Evolutionary conservation across 495 filamentous ascomycete genomes (phyloP).

Genomic region (Tetracladium marchalianum): DNA sequence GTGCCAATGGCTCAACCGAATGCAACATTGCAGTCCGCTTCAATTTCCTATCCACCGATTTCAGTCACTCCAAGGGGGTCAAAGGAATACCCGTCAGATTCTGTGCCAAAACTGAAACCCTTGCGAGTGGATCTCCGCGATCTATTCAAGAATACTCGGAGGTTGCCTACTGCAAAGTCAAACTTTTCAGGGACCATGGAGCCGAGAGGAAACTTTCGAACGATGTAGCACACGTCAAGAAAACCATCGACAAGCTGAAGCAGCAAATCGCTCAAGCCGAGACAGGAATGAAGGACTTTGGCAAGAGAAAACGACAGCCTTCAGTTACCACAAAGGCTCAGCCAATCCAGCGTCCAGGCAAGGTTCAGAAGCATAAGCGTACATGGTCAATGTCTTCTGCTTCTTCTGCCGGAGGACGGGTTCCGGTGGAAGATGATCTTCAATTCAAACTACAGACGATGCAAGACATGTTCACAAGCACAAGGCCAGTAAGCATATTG

Average conservation of each 20-base stretch:
- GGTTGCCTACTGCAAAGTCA: conserved; percentile 89
- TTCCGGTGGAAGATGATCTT: conserved; percentile 77
- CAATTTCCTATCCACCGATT: conserved; percentile 97
- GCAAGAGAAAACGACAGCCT: conserved; percentile 73
- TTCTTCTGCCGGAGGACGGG: conserved; percentile 53
- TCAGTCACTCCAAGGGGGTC: conserved; percentile 95
- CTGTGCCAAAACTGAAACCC: conserved; percentile 76
- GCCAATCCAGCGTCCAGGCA: conserved; percentile 52
- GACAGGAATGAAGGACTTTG: conserved; percentile 76
- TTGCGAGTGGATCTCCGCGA: conserved; percentile 34
- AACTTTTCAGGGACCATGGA: conserved; percentile 92
- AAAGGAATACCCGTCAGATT: conserved; percentile 91
- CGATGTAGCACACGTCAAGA: conserved; percentile 85
- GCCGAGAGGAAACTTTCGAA: conserved; percentile 93
- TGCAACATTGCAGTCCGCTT: conserved; percentile 84
- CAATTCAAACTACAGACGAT: conserved; percentile 73
- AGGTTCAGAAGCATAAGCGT: conserved; percentile 80
- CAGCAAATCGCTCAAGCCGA: conserved; percentile 85
- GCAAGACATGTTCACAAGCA: conserved; percentile 95
- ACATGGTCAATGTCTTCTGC: conserved; percentile 95
- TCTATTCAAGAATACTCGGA: conserved; percentile 42
- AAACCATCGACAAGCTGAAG: conserved; percentile 88
- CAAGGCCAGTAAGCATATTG: conserved; percentile 72
- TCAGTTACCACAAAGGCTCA: conserved; percentile 37
- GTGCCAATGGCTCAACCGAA: conserved; percentile 49